phyloP scores from a whole-genome alignment of 1,284 basidiomycete species.

The Pisolithus thermaeus region DNA sequence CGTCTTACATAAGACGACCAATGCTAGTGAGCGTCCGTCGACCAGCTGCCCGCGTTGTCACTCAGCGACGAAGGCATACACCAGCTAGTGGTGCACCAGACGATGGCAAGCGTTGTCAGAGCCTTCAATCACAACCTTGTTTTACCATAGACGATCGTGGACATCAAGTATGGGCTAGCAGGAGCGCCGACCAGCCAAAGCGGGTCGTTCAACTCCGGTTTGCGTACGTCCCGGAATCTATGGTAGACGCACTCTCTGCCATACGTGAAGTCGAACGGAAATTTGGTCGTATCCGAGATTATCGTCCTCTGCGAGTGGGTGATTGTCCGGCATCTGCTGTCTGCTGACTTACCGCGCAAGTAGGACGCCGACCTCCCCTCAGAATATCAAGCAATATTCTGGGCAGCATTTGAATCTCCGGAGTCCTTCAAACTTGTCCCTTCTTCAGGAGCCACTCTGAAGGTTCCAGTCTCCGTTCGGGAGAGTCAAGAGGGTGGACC shows the following conservation, averaged over 20 bases:
- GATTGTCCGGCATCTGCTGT: background rate
- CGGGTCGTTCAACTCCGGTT: slow-evolving; percentile 32
- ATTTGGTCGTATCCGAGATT: slow-evolving; percentile 49
- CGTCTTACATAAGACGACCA: background rate
- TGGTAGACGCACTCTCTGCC: slow-evolving; percentile 45
- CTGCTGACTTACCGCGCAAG: background rate
- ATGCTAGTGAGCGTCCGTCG: background rate
- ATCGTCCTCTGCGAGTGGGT: slow-evolving; percentile 42
- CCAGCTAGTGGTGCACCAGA: background rate
- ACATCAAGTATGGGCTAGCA: slow-evolving; percentile 14
- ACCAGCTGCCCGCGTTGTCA: background rate
- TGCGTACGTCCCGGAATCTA: slow-evolving; percentile 22
- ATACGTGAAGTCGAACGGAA: slow-evolving; percentile 49
- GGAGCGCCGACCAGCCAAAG: slow-evolving; percentile 1
- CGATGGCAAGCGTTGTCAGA: too few relatives aligned
- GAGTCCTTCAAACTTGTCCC: slow-evolving; percentile 32
- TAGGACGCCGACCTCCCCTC: slow-evolving; percentile 44
- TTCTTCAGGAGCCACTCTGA: slow-evolving; percentile 20
- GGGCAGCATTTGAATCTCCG: slow-evolving; percentile 39
- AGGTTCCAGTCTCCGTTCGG: slow-evolving; percentile 18
- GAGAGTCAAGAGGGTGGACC: slow-evolving; percentile 27
- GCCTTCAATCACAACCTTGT: background rate
- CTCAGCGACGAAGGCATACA: background rate
- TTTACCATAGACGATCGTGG: slow-evolving; percentile 21
- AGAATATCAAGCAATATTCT: slow-evolving; percentile 37